phyloP scores from a whole-genome alignment of 176 grass and related monocot genomes.

The Bothriochloa decipiens region DNA sequence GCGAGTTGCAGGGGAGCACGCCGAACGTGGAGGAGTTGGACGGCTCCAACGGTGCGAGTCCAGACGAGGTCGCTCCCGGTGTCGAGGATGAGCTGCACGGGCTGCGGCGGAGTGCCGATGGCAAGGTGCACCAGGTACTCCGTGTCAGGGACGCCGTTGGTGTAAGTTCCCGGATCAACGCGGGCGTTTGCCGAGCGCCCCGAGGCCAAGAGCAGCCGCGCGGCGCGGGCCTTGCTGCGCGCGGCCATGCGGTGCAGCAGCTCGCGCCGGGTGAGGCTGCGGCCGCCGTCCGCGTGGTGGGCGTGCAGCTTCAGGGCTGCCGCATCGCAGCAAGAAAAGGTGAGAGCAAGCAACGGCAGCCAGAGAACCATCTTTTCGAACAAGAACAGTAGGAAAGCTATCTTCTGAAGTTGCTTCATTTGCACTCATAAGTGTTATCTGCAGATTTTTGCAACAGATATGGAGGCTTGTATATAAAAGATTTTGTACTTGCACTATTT shows the following conservation, averaged over 20 bases:
- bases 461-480: not conserved
- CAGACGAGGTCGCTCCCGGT: slow-evolving; percentile 63
- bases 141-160: slow-evolving; percentile 3
- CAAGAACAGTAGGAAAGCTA: not conserved
- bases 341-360: slow-evolving; percentile 26
- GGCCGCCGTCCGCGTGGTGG: slow-evolving; percentile 39
- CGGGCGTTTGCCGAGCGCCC: not conserved
- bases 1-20: slow-evolving; percentile 18
- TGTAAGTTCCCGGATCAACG: not conserved
- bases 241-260: slow-evolving; percentile 36
- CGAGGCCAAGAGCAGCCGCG: not conserved
- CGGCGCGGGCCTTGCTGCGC: slow-evolving; percentile 42
- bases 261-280: slow-evolving; percentile 33
- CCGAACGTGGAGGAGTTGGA: slow-evolving; percentile 35
- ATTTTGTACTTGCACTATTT: not conserved
- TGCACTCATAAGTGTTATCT: not conserved
- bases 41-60: slow-evolving; percentile 33
- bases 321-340: slow-evolving; percentile 24
- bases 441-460: not conserved
- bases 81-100: slow-evolving; percentile 52
- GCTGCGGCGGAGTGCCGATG: slow-evolving; percentile 58
- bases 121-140: slow-evolving; percentile 54
- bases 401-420: slow-evolving; percentile 40
- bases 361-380: not conserved
- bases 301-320: slow-evolving; percentile 34